Evolutionary conservation across 805 yeast species (phyloP).

Genomic region (Wickerhamia fluorescens): DNA sequence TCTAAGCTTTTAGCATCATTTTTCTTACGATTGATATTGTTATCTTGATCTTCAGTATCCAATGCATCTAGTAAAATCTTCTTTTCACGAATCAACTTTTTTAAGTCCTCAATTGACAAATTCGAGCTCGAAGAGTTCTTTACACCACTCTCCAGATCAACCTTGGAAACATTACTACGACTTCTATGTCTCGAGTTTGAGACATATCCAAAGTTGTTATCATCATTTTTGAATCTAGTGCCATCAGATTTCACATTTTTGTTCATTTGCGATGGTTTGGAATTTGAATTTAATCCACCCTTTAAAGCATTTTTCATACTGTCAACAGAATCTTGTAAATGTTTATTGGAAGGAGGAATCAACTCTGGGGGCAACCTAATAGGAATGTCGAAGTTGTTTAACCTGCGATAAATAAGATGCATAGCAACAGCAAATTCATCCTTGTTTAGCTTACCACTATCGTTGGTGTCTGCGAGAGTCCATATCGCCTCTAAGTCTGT

Average conservation of each 20-base stretch:
- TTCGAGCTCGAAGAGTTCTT: constrained; percentile 17
- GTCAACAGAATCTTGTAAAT: constrained; percentile 63
- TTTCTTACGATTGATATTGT: constrained; percentile 23
- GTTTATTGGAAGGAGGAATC: constrained; percentile 76
- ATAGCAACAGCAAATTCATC: constrained; percentile 95
- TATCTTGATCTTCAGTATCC: constrained; percentile 57
- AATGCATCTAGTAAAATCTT: constrained; percentile 62
- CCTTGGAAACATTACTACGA: constrained; percentile 14
- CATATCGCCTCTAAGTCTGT: constrained; percentile 85
- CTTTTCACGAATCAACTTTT: constrained; percentile 65
- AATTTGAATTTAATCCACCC: constrained; percentile 20
- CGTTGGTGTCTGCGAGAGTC: constrained; percentile 79
- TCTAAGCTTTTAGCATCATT: constrained; percentile 35
- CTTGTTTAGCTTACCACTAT: constrained; percentile 74
- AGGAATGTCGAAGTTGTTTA: constrained; percentile 88
- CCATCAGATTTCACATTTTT: constrained; percentile 20
- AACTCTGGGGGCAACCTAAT: constrained; percentile 77
- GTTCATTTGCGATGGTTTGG: constrained; percentile 11
- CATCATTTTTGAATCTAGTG: constrained; percentile 63
- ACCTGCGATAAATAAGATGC: constrained; percentile 88
- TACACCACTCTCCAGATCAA: constrained; percentile 5
- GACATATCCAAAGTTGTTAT: constrained; percentile 57
- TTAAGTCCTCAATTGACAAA: constrained; percentile 46
- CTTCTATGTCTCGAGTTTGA: constrained; percentile 59
- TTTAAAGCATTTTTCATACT: constrained; percentile 62